phyloP scores from a whole-genome alignment of 306 rosid species.

The Lagenaria siceraria region DNA sequence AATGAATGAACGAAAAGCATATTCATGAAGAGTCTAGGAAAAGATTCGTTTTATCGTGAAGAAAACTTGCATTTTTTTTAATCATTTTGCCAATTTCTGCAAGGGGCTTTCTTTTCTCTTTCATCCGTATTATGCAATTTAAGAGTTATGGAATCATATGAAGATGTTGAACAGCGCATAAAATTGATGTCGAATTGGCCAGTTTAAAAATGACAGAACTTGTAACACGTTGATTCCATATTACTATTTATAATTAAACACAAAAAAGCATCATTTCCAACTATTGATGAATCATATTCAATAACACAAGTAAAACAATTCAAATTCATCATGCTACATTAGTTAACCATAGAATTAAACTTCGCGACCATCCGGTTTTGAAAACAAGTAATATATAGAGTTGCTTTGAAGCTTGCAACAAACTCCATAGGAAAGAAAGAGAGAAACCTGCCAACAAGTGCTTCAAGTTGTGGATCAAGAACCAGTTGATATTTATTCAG shows the following conservation, averaged over 20 bases:
- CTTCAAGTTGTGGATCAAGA: slow-evolving; percentile 40
- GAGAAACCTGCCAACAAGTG: slow-evolving; percentile 33
- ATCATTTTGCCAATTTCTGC: neutral
- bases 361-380: neutral
- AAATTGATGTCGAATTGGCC: neutral
- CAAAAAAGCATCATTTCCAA: no score
- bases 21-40: neutral
- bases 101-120: neutral
- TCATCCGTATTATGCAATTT: neutral
- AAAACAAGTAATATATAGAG: neutral
- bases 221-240: no score
- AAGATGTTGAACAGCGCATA: neutral
- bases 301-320: no score
- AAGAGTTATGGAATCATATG: neutral
- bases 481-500: slow-evolving; percentile 30
- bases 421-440: neutral
- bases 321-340: neutral
- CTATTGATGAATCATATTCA: no score
- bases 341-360: neutral
- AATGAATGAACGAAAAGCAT: neutral
- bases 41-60: neutral
- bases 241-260: no score
- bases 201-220: neutral
- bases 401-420: neutral
- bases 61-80: neutral